Percentiles rank a stretch among this genome's conserved stretches.
Conservation (phyloP, 371 early-diverging fungal species). For the Basidiobolus meristosporus region DNA sequence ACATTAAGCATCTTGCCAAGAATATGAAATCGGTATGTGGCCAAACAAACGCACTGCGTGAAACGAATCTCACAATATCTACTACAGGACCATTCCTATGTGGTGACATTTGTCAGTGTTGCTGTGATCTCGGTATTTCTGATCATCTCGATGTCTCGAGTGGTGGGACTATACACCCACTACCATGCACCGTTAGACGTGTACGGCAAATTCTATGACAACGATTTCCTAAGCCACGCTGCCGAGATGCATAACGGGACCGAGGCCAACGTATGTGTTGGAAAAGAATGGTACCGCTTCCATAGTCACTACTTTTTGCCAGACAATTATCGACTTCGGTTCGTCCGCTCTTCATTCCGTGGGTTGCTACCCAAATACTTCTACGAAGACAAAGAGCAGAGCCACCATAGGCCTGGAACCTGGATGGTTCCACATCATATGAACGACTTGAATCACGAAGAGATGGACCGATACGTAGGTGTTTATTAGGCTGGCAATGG, state of each 20-base stretch:
- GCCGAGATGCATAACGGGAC: no score
- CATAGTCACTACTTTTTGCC: conserved; percentile 82
- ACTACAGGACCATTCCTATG: no score
- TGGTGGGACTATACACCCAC: conserved; percentile 10
- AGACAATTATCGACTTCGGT: conserved; percentile 26
- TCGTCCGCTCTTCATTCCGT: conserved; percentile 33
- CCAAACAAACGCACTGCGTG: no score
- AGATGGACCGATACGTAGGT: conserved; percentile 31
- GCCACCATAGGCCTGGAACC: conserved; percentile 15
- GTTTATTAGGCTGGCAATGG: neutral
- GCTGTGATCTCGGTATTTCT: no score
- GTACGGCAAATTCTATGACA: conserved; percentile 4
- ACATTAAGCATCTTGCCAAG: no score
- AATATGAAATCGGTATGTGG: no score
- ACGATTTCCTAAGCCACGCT: no score
- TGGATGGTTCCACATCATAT: conserved; percentile 22
- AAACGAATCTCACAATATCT: no score
- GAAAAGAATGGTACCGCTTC: conserved; percentile 88
- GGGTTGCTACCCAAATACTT: conserved; percentile 53
- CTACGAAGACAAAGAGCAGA: neutral
- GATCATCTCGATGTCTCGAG: conserved; percentile 8
- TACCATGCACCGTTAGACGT: conserved; percentile 8
- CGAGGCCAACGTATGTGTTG: conserved; percentile 70
- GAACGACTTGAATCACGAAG: conserved; percentile 56
- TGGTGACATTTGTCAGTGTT: no score